A percentile compares a stretch with the other conserved stretches of the same genome.
Evolutionary conservation across 495 filamentous ascomycete genomes (phyloP).

Genomic region (Barbatosphaeria neglecta): DNA sequence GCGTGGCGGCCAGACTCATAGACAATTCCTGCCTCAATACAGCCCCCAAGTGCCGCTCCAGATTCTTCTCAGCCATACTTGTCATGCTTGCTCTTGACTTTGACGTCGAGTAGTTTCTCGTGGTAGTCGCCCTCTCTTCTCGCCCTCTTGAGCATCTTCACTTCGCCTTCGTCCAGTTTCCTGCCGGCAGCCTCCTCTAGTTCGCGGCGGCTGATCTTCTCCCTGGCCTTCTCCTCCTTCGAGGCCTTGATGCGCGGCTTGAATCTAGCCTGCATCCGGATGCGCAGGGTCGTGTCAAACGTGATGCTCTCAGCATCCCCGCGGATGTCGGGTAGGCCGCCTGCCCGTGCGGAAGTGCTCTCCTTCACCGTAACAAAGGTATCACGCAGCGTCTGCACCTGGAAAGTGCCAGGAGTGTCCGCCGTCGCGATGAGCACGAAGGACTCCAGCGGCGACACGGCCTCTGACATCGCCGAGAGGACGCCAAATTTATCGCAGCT

Average conservation of each 20-base stretch:
- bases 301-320: conserved; percentile 64
- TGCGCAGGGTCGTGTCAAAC: conserved; percentile 65
- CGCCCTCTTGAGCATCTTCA: conserved; percentile 69
- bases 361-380: conserved; percentile 47
- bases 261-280: conserved; percentile 91
- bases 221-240: conserved; percentile 67
- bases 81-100: conserved; percentile 92
- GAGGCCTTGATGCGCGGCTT: conserved; percentile 68
- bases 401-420: conserved; percentile 53
- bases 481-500: conserved; percentile 74
- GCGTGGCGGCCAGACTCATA: conserved; percentile 36
- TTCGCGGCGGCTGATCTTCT: conserved; percentile 80
- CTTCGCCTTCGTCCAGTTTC: conserved; percentile 71
- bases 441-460: conserved; percentile 70
- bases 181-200: conserved; percentile 73
- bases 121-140: conserved; percentile 82
- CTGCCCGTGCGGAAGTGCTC: conserved; percentile 25
- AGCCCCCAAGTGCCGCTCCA: background rate
- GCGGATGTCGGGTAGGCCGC: conserved; percentile 48
- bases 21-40: background rate
- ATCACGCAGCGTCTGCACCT: conserved; percentile 52
- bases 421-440: conserved; percentile 57
- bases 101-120: conserved; percentile 76
- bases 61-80: conserved; percentile 50
- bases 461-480: conserved; percentile 63